Percentiles rank a stretch among this genome's conserved stretches.
phyloP scores from a whole-genome alignment of 345 rosid genomes.

The Clarkia xantiana region DNA sequence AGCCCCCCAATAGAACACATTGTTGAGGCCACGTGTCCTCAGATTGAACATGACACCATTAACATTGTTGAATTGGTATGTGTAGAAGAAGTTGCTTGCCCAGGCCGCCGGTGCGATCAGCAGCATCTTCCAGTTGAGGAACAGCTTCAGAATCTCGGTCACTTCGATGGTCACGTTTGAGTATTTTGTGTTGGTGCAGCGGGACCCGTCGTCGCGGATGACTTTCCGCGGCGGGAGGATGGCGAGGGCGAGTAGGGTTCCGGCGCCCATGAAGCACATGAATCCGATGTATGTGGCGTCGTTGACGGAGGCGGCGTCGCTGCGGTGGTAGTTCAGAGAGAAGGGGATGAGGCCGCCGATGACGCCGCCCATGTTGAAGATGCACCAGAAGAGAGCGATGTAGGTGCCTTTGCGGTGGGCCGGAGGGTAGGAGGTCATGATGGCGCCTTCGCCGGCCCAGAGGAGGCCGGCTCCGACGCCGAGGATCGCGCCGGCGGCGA shows the following conservation, averaged over 20 bases:
- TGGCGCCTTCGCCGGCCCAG: conserved; percentile 92
- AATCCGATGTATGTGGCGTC: conserved; percentile 49
- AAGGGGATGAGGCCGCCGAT: conserved; percentile 59
- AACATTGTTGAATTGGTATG: conserved; percentile 71
- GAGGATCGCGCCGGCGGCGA: conserved; percentile 47
- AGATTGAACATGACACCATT: conserved; percentile 49
- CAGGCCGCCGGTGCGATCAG: conserved; percentile 70
- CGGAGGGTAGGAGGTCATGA: conserved; percentile 87
- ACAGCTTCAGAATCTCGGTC: conserved; percentile 34
- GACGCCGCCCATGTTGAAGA: conserved; percentile 62
- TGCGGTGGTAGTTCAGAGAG: conserved; percentile 26
- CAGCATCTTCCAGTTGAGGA: conserved; percentile 57
- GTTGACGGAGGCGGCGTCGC: conserved; percentile 25
- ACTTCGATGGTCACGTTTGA: conserved; percentile 27
- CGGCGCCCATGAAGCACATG: conserved; percentile 70
- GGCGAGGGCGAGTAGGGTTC: conserved; percentile 30
- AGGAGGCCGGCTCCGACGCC: conserved; percentile 85
- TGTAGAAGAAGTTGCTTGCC: conserved; percentile 85
- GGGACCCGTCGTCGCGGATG: conserved; percentile 34
- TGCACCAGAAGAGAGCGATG: conserved; percentile 54
- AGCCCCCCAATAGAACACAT: conserved; percentile 88
- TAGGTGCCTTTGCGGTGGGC: conserved; percentile 64
- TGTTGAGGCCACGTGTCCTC: conserved; percentile 78
- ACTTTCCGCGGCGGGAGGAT: conserved; percentile 35
- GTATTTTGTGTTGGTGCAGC: conserved; percentile 31